Conservation (phyloP, 192 early-diverging fungal genomes). For the Phlyctochytrium bullatum region DNA sequence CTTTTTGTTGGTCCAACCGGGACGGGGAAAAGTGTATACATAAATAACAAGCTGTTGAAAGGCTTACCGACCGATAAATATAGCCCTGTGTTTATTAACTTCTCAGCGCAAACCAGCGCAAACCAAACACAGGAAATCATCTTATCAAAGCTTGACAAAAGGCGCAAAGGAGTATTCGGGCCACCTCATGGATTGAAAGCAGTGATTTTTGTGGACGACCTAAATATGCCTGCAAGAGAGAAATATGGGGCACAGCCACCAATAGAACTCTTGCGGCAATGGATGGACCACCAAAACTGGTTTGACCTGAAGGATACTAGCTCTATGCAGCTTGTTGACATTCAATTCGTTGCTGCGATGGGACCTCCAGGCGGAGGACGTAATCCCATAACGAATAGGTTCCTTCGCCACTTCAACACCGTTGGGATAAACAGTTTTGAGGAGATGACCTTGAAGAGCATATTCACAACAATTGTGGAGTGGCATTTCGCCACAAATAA, state of each 20-base stretch:
- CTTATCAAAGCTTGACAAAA: conserved; percentile 54
- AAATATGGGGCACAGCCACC: conserved; percentile 64
- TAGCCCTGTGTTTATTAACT: conserved; percentile 62
- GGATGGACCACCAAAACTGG: conserved; percentile 53
- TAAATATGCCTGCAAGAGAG: conserved; percentile 63
- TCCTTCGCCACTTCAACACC: conserved; percentile 58
- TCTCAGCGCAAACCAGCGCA: conserved; percentile 61
- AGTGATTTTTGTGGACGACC: conserved; percentile 63
- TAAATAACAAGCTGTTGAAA: conserved; percentile 58
- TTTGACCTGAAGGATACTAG: conserved; percentile 60
- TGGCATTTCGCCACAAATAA: conserved; percentile 51
- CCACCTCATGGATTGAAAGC: conserved; percentile 49
- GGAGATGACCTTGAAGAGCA: conserved; percentile 51
- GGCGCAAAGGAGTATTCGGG: conserved; percentile 54
- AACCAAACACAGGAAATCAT: conserved; percentile 64
- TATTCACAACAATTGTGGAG: conserved; percentile 57
- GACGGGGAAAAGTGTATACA: conserved; percentile 57
- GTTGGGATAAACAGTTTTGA: conserved; percentile 54
- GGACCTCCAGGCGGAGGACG: conserved; percentile 60
- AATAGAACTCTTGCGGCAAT: conserved; percentile 58
- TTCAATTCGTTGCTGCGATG: conserved; percentile 59
- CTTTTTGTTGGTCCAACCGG: conserved; percentile 59
- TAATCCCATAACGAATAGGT: conserved; percentile 54
- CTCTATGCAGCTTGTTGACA: conserved; percentile 55
- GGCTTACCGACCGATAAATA: conserved; percentile 49